Evolutionary conservation across 2,329 filamentous ascomycete species (phyloP).

Genomic region (Epichloe bromicola): DNA sequence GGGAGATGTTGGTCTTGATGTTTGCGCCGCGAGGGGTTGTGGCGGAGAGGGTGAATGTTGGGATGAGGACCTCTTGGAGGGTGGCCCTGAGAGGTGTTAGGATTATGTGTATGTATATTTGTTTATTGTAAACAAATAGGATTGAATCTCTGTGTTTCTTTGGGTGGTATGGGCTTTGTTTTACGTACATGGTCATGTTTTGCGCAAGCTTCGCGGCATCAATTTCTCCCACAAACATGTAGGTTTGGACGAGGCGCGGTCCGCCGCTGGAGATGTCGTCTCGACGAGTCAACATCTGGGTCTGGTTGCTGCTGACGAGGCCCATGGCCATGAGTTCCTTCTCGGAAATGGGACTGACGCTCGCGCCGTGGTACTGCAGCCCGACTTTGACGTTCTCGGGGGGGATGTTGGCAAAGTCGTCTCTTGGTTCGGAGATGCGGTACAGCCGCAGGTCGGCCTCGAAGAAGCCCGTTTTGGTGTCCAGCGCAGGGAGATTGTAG

Average conservation of each 20-base stretch:
- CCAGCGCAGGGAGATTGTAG: slow-evolving; percentile 63
- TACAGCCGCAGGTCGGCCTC: slow-evolving; percentile 66
- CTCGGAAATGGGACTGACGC: slow-evolving; percentile 17
- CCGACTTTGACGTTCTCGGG: slow-evolving; percentile 40
- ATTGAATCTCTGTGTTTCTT: too few relatives aligned
- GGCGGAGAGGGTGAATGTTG: slow-evolving; percentile 54
- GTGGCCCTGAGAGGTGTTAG: slow-evolving; percentile 29
- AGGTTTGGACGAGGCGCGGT: slow-evolving; percentile 44
- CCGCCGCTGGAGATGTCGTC: slow-evolving; percentile 15
- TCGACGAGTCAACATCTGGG: slow-evolving; percentile 5
- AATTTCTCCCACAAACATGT: slow-evolving; percentile 57
- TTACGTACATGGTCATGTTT: slow-evolving; percentile 47
- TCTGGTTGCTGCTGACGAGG: slow-evolving; percentile 11
- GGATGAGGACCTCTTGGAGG: slow-evolving; percentile 52
- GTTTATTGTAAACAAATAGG: background rate
- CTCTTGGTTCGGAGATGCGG: slow-evolving; percentile 48
- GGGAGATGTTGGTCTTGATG: slow-evolving; percentile 51
- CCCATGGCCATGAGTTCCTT: slow-evolving; percentile 14
- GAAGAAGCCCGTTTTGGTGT: slow-evolving; percentile 56
- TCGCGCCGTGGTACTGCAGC: slow-evolving; percentile 40
- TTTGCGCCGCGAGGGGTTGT: slow-evolving; percentile 34
- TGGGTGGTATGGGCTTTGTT: background rate
- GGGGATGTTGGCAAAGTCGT: slow-evolving; percentile 36
- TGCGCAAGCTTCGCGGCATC: slow-evolving; percentile 40
- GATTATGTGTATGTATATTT: background rate